phyloP scores from a whole-genome alignment of 352 stramenopile species.

The Pythium dissotocum region DNA sequence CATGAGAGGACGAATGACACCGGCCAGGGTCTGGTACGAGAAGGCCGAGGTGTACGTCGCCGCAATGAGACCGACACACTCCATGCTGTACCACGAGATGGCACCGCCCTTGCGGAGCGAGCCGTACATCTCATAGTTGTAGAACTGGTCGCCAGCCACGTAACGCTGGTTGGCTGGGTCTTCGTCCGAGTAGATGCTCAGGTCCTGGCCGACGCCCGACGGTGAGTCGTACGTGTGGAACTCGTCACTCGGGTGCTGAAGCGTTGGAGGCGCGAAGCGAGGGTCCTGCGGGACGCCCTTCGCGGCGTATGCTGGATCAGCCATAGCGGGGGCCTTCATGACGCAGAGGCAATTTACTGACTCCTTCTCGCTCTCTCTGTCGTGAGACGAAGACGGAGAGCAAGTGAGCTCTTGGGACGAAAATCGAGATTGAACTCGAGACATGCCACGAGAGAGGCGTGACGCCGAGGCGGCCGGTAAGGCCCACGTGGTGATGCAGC shows the following conservation, averaged over 20 bases:
- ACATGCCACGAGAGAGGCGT: neutral
- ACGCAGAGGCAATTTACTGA: neutral
- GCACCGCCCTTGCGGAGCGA: conserved; percentile 64
- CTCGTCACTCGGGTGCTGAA: conserved; percentile 19
- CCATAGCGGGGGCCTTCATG: conserved; percentile 13
- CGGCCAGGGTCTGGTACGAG: conserved; percentile 58
- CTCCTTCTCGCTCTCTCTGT: neutral
- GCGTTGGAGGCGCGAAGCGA: conserved; percentile 9
- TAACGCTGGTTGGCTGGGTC: conserved; percentile 38
- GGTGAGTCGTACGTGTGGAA: conserved; percentile 28
- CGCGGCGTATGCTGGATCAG: conserved; percentile 7
- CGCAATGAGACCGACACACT: conserved; percentile 61
- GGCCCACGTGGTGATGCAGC: conserved; percentile 4
- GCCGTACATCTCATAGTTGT: conserved; percentile 73
- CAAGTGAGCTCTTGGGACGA: neutral
- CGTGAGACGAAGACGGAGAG: neutral
- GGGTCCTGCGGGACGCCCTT: conserved; percentile 14
- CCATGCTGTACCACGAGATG: conserved; percentile 54
- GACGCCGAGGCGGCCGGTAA: neutral
- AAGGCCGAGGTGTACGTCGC: conserved; percentile 72
- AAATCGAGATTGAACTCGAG: neutral
- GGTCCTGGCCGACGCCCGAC: conserved; percentile 10
- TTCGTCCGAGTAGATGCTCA: conserved; percentile 29
- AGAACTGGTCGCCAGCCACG: conserved; percentile 70
- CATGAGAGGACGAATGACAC: conserved; percentile 58